Percentiles rank a stretch among this genome's conserved stretches.
These are phyloP conservation scores for Tuber microsphaerosporum DNA, from an alignment of 495 filamentous ascomycete species.

Conservation along the genomic window DNA sequence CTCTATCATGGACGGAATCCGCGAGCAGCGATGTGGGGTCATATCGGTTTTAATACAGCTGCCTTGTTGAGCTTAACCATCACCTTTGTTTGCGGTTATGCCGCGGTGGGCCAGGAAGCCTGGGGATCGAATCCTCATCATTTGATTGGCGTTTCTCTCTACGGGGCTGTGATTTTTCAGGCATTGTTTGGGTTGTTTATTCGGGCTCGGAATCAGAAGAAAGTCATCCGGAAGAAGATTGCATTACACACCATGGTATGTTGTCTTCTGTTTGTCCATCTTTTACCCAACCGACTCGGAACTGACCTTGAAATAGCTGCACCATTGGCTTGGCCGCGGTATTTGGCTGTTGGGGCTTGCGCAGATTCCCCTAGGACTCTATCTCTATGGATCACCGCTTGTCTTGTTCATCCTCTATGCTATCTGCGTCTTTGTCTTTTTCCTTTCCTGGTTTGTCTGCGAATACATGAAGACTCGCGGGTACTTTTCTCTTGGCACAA, in stretches of 20 bases:
- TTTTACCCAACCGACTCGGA: too few relatives aligned
- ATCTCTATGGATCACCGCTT: slow-evolving; percentile 85
- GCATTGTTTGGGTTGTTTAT: slow-evolving; percentile 68
- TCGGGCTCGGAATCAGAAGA: slow-evolving; percentile 54
- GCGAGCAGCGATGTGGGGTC: slow-evolving; percentile 62
- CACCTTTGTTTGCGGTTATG: slow-evolving; percentile 66
- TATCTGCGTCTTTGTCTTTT: slow-evolving; percentile 46
- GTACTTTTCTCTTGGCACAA: slow-evolving; percentile 27
- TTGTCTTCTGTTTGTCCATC: slow-evolving; percentile 1
- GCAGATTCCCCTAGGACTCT: slow-evolving; percentile 83
- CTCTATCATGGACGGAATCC: slow-evolving; percentile 53
- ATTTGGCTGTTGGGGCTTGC: slow-evolving; percentile 72
- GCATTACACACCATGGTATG: slow-evolving; percentile 36
- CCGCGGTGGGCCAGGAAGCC: slow-evolving; percentile 67
- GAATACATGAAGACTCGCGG: slow-evolving; percentile 35
- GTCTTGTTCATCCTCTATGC: slow-evolving; percentile 77
- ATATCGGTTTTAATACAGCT: slow-evolving; percentile 81
- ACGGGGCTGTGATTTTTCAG: slow-evolving; percentile 74
- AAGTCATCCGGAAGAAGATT: slow-evolving; percentile 27
- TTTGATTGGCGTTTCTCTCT: slow-evolving; percentile 80
- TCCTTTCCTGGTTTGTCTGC: slow-evolving; percentile 36
- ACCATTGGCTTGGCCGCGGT: slow-evolving; percentile 76
- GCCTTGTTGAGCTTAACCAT: slow-evolving; percentile 65
- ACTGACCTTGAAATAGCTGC: slow-evolving; percentile 47
- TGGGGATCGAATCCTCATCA: slow-evolving; percentile 90